These are phyloP conservation scores for Talaromyces sp. DNA, from an alignment of 2,329 filamentous ascomycete genomes.

Conservation along the genomic window DNA sequence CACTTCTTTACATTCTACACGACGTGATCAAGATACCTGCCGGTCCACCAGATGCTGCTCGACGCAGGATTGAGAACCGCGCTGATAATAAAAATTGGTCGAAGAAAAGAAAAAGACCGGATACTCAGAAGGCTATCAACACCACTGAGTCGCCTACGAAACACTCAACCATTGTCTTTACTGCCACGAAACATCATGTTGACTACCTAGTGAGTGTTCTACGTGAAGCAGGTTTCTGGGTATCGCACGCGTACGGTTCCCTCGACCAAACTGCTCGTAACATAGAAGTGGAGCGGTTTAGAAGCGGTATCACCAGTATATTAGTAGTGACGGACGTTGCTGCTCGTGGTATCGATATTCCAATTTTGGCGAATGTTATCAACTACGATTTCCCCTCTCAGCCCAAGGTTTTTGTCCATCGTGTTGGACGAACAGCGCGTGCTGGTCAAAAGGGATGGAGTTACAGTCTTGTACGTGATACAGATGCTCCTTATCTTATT, in stretches of 20 bases:
- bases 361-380: conserved; percentile 91
- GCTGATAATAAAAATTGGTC: conserved; percentile 34
- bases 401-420: conserved; percentile 93
- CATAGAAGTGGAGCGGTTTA: conserved; percentile 86
- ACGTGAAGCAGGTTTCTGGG: conserved; percentile 74
- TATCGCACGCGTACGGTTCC: conserved; percentile 91
- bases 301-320: conserved; percentile 78
- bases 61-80: conserved; percentile 39
- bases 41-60: conserved; percentile 54
- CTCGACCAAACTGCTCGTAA: conserved; percentile 91
- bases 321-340: conserved; percentile 95
- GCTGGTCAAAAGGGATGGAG: conserved; percentile 91
- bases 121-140: conserved; percentile 47
- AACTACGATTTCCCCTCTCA: conserved; percentile 98
- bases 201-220: conserved; percentile 86
- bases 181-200: conserved; percentile 94
- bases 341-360: conserved; percentile 95
- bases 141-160: conserved; percentile 70
- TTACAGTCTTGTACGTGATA: conserved; percentile 84
- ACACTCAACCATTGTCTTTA: conserved; percentile 91
- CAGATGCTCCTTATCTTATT: conserved; percentile 85
- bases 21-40: conserved; percentile 89
- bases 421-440: conserved; percentile 91
- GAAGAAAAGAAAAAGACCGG: conserved; percentile 46
- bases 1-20: conserved; percentile 80